Evolutionary conservation across 305 asterid genomes (phyloP), one percentile per base, ranked within the genome.

Genomic region (Fraxinus nigra): DNA sequence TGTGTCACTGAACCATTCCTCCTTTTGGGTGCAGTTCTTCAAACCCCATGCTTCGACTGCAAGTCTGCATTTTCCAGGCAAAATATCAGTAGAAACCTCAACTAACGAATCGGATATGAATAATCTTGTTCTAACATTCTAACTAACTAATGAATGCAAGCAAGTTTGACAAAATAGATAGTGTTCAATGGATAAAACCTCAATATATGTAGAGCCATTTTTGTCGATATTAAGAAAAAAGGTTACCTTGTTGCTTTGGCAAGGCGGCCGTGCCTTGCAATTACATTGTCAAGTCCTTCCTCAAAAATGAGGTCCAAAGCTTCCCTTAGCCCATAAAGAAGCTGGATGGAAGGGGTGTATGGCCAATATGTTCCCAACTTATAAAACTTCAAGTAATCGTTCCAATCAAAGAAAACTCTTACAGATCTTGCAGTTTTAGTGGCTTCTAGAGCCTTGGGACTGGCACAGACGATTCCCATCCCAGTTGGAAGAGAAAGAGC

Each of bases 31-130:
- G 90, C 98, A 95, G 89, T 95, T 95, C 95, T 94, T 95, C 91
- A 94, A 86, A 8, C 99, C 99, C 99, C 99, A 95, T 3, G 98
- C 99, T 87, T 94, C 98, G 82, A 96, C 97, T 3, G 99, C 99
- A 85, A 94, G 92, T 76, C 99, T 95, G 86, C 85, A 79, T 82
- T 81, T 72, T 32, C 76, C 72, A 6, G 26, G 7, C 48, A 78
- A 63, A 70, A 70, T 18, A 70, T 70, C n/a, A 9, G 30, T 34
- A 40, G 63, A 74, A 80, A 46, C 75, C 20, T 40, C 32, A 20
- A 70, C 33, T 67, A 10, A 28, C 74, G 3, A 67, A 67, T 67
- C 22, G 28, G 24, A 76, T 76, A 14, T 40, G 37, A 76, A 48
- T 54, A 28, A 24, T 1, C 34, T 10, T 22, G 24, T 75, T 8